Base-by-base conservation (phyloP, 148 eudicot genomes). In the Camellia japonica region DNA sequence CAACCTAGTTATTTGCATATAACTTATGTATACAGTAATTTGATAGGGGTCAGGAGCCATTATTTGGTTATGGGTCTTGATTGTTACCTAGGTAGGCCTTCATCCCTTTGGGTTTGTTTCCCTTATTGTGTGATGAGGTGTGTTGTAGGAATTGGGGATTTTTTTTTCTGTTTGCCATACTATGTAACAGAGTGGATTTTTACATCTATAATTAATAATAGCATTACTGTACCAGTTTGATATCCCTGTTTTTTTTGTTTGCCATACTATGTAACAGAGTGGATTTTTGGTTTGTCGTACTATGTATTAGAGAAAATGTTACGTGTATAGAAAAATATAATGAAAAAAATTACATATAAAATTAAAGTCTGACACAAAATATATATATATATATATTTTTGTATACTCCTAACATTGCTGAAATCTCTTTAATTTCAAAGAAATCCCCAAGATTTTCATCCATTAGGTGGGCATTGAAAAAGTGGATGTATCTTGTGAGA, bases 21-120 rank as follows among this genome's bases (percentile, higher is more conserved):
- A 16, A 59, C 42, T 42, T 43, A 64, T 52, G 66, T 76, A 70
- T 80, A 80, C 65, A 83, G 38, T 30, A 30, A 30, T 78, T 82
- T 68, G 49, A 80, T 72, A 82, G 74, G 72, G 78, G 78, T 78
- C 79, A 63, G 73, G 52, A 54, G 60, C 74, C 69, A 76, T 69
- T 59, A 16, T 66, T 82, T 85, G 79, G 49, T 46, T 6, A 11
- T 79, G 78, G 81, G 80, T 71, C 83, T 86, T 74, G 63, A 5
- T 19, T 47, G 58, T 42, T 64, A 49, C 55, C 51, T 18, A 30
- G 38, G 1, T 60, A 55, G 80, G 23, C 44, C 80, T 85, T 89
- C 88, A 88, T 90, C 91, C 85, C 82, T 80, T 85, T 83, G 91
- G 92, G 79, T 46, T 68, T 83, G 52, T 77, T 81, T 79, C 86